These are phyloP conservation scores for Tricholoma matsutake DNA, from an alignment of 768 basidiomycete species.

Conservation along the genomic window DNA sequence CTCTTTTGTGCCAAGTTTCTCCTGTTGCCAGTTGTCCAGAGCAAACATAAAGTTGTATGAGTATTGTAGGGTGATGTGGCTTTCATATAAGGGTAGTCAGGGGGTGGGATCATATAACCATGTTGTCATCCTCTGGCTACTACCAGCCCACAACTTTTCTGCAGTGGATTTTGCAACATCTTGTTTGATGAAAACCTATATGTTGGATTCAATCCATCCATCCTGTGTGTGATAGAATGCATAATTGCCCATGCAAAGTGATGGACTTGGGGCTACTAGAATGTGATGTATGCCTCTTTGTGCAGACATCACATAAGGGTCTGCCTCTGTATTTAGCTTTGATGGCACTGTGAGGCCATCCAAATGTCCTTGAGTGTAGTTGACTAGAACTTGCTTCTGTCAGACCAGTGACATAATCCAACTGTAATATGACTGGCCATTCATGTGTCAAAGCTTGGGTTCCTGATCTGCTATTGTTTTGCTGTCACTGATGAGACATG, in stretches of 20 bases:
- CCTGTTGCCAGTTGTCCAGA: slow-evolving; percentile 20
- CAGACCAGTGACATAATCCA: slow-evolving; percentile 18
- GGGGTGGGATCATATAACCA: slow-evolving; percentile 6
- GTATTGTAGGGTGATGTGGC: slow-evolving; percentile 16
- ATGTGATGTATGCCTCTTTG: not conserved
- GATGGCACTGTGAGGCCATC: not conserved
- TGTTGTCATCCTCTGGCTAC: not conserved
- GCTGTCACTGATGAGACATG: slow-evolving; percentile 17
- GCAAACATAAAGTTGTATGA: slow-evolving; percentile 18
- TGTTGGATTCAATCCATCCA: slow-evolving; percentile 17
- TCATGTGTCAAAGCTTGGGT: too few species aligned
- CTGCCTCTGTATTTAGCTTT: not conserved
- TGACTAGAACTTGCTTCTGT: not conserved
- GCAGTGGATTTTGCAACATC: not conserved
- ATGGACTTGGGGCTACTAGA: not conserved
- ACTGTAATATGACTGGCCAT: slow-evolving; percentile 19
- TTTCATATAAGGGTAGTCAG: slow-evolving; percentile 13
- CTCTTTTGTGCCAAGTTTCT: not conserved
- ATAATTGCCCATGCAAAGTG: not conserved
- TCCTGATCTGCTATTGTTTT: slow-evolving; percentile 6
- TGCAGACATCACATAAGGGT: not conserved
- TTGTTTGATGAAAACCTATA: slow-evolving; percentile 4
- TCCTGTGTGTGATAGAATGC: slow-evolving; percentile 1
- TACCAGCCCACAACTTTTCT: not conserved
- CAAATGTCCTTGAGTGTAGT: slow-evolving; percentile 7